Evolutionary conservation across 345 rosid genomes (phyloP).

Genomic region (Noccaea caerulescens): DNA sequence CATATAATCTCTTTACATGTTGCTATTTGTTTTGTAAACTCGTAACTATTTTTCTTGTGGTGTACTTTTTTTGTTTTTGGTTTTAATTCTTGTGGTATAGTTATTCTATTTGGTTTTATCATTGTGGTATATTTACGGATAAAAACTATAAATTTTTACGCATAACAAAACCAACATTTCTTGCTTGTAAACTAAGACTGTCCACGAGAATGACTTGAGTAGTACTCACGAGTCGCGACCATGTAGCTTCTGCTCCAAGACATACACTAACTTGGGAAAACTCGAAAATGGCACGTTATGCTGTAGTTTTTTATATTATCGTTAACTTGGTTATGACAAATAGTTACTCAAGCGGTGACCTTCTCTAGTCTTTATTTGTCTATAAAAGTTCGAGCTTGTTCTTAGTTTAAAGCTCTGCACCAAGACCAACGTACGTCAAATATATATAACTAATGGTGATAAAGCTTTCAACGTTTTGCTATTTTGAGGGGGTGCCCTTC

Average conservation of each 20-base stretch:
- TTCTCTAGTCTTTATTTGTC: constrained; percentile 40
- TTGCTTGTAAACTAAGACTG: constrained; percentile 40
- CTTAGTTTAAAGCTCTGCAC: constrained; percentile 35
- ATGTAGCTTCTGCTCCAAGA: constrained; percentile 39
- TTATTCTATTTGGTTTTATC: neutral
- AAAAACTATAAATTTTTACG: neutral
- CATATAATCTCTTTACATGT: neutral
- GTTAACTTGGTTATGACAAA: constrained; percentile 29
- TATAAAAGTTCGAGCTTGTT: constrained; percentile 40
- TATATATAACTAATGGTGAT: constrained; percentile 21
- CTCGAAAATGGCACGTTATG: constrained; percentile 27
- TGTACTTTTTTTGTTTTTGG: too few relatives aligned
- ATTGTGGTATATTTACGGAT: neutral
- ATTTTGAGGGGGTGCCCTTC: constrained; percentile 27
- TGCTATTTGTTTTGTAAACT: neutral
- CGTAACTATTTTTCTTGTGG: neutral
- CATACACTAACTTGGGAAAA: constrained; percentile 29
- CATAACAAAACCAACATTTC: constrained; percentile 33
- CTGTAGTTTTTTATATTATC: constrained; percentile 24
- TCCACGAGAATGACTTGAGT: constrained; percentile 39
- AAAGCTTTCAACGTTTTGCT: constrained; percentile 36
- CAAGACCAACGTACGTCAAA: constrained; percentile 27
- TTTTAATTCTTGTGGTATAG: neutral
- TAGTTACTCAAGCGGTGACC: constrained; percentile 41
- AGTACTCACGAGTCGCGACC: constrained; percentile 40